Evolutionary conservation across 352 stramenopile species (phyloP).

Genomic region (Phytophthora pisi): DNA sequence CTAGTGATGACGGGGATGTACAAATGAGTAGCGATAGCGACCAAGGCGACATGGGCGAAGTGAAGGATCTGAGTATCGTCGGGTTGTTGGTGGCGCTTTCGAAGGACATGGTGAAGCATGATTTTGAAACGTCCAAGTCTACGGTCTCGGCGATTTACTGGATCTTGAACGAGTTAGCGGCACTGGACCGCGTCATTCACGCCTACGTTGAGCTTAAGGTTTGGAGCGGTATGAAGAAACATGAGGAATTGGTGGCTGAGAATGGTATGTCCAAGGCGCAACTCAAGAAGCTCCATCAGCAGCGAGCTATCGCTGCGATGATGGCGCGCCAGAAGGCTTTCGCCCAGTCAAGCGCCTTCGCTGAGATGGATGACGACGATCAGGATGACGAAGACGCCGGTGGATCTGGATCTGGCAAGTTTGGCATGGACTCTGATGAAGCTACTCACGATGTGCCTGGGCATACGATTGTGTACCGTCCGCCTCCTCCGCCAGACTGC

Average conservation of each 20-base stretch:
- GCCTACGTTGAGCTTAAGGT: slow-evolving; percentile 63
- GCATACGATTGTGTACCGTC: slow-evolving; percentile 65
- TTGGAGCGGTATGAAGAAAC: slow-evolving; percentile 70
- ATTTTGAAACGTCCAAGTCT: slow-evolving; percentile 80
- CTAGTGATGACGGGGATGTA: slow-evolving; percentile 59
- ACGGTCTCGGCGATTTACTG: slow-evolving; percentile 83
- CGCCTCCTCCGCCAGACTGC: slow-evolving; percentile 71
- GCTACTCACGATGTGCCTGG: slow-evolving; percentile 20
- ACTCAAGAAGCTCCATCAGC: slow-evolving; percentile 80
- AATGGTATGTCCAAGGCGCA: slow-evolving; percentile 73
- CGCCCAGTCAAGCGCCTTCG: slow-evolving; percentile 68
- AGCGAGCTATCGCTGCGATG: slow-evolving; percentile 87
- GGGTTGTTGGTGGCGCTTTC: slow-evolving; percentile 60
- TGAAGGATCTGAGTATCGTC: slow-evolving; percentile 71
- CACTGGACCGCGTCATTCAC: slow-evolving; percentile 55
- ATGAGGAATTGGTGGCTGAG: slow-evolving; percentile 52
- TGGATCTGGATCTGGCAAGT: slow-evolving; percentile 29
- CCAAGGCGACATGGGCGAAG: slow-evolving; percentile 53
- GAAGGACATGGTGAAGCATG: slow-evolving; percentile 76
- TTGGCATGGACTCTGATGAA: slow-evolving; percentile 25
- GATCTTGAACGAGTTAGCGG: slow-evolving; percentile 73
- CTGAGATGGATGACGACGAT: slow-evolving; percentile 74
- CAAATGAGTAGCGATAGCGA: slow-evolving; percentile 81
- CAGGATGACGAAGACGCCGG: slow-evolving; percentile 50
- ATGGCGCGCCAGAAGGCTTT: slow-evolving; percentile 81